Evolutionary conservation across 2,329 filamentous ascomycete genomes (phyloP).

Genomic region (Rhynchosporium secalis): DNA sequence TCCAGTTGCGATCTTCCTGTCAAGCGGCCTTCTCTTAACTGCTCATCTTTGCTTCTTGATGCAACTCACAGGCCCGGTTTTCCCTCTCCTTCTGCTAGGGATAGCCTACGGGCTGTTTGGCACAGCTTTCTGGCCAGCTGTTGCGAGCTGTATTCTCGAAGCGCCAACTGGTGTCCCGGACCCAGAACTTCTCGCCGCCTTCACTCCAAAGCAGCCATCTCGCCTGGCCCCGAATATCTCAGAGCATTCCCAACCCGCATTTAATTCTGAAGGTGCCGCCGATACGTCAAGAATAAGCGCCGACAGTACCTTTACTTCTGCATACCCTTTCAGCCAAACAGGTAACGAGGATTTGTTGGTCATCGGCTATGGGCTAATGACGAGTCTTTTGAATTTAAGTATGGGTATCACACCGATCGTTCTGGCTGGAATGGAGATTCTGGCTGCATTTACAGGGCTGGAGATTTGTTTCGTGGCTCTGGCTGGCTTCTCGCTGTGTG

Average conservation of each 20-base stretch:
- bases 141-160: neutral
- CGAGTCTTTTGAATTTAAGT: constrained; percentile 5
- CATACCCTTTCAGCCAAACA: too few species aligned
- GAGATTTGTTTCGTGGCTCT: constrained; percentile 14
- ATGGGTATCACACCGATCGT: constrained; percentile 3
- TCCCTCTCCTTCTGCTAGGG: too few species aligned
- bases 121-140: neutral
- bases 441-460: constrained; percentile 3
- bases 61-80: too few species aligned
- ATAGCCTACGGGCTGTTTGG: too few species aligned
- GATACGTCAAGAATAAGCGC: neutral
- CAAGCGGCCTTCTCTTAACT: too few species aligned
- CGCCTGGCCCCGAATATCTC: too few species aligned
- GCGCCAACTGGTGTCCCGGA: neutral
- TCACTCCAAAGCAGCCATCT: neutral
- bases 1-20: too few species aligned
- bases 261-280: neutral
- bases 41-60: too few species aligned
- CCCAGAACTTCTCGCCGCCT: neutral
- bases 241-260: too few species aligned
- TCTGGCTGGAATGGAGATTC: constrained; percentile 1
- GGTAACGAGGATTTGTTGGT: constrained; percentile 7
- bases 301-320: neutral
- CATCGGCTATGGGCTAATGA: constrained; percentile 17
- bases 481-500: neutral